Base-by-base conservation (phyloP, 441 rosid species). In the Jatropha multifida region DNA sequence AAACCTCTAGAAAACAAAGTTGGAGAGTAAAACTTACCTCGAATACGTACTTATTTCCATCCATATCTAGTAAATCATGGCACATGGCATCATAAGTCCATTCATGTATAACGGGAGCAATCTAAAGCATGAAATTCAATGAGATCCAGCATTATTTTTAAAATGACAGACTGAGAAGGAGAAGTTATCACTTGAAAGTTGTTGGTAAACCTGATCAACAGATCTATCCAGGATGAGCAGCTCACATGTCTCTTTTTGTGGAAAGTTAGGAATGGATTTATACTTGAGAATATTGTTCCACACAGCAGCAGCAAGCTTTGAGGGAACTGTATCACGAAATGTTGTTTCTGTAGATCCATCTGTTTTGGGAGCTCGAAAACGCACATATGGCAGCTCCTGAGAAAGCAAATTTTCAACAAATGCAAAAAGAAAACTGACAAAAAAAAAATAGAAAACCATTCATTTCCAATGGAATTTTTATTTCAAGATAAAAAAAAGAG, bases 21-120 rank as follows among this genome's bases (percentile, higher is more conserved):
- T 48, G 41, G 64, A 68, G 23, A 7, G 63, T 65, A 78, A 60
- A 23, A 18, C 64, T 44, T 82, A 93, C 98, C 97, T 92, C 98
- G 59, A 90, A 90, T 61, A 86, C 87, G 41, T 89, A 95, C 84
- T 95, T 95, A 82, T 90, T 95, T 67, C 98, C 99, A 37, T 95
- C 98, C 94, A 95, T 88, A 65, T 85, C 86, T 81, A 95, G 89
- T 82, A 95, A 86, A 84, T 95, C 99, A 75, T 86, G 97, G 89
- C 98, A 95, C 90, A 95, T 93, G 59, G 98, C 98, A 88, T 93
- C 99, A 79, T 95, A 95, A 20, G 99, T 95, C 99, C 99, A 95
- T 82, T 95, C 99, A 78, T 93, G 99, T 78, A 95, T 95, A 67
- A 93, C 79, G 76, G 99, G 99, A 77, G 99, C 94, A 83, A 91